Base-by-base conservation (phyloP, 208 protist species). In the Wallacemonas sp. region DNA sequence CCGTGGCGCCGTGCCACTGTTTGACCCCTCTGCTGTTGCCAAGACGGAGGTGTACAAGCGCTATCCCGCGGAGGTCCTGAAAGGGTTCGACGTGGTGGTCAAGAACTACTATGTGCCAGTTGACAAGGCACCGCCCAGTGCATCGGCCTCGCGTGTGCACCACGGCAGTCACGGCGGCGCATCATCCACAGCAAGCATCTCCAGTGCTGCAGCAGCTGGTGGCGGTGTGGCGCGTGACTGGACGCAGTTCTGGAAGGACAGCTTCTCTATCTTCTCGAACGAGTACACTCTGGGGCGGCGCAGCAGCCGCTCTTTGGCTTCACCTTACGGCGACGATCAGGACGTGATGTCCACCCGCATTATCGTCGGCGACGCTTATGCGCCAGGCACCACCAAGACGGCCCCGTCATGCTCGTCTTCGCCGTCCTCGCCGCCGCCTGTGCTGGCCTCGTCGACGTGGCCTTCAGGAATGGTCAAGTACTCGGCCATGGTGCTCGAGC, bases 21-120 rank as follows among this genome's bases (percentile, higher is more conserved):
- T 90, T 64, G 52, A 85, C 70, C 62, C 55, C 26, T 43, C 57
- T 17, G 67, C 47, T 12, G 70, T 90, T 1, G 65, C 81, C 1
- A 44, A 55, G 36, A 74, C 73, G 26, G 89, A 92, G 62, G 84
- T 89, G 65, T 70, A 76, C 36, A 75, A 68, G 24, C 86, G 87
- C 24, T 90, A 87, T 54, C 83, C 85, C 29, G 93, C 87, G 54
- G n/a, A 66, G 17, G 61, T 26, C 2, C 75, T 96, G 27, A n/a
- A 47, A 14, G 90, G 87, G 6, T 90, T 86, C 46, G 85, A 91
- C 47, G 87, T 90, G 21, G 87, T 93, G 27, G 84, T 96, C 30
- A 65, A 67, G 41, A 92, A 89, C 76, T 84, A 86, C 73, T 95
- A 93, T 65, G 56, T 88, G 39, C 43, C 49, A 24, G 43, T 21